A percentile compares a stretch with the other conserved stretches of the same genome.
Conservation (phyloP, 2,329 filamentous ascomycete genomes). For the Colletotrichum liaoningense region DNA sequence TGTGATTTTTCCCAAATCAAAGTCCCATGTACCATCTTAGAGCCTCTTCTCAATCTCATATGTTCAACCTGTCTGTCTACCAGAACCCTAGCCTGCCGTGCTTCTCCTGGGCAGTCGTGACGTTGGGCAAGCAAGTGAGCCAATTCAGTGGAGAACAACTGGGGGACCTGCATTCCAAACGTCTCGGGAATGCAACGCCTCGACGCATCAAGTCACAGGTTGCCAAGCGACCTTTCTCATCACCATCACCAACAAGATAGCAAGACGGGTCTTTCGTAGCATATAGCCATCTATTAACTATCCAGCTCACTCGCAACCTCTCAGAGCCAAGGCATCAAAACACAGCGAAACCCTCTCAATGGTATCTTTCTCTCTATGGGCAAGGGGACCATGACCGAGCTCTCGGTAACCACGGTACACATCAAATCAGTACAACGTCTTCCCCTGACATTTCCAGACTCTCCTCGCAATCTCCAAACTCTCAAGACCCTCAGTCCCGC, state of each 20-base stretch:
- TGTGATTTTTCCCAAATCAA: conserved; percentile 32
- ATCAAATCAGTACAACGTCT: neutral
- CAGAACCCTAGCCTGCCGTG: too few species aligned
- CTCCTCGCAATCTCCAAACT: neutral
- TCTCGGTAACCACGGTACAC: neutral
- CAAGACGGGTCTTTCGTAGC: neutral
- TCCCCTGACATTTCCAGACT: neutral
- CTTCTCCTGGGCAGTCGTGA: neutral
- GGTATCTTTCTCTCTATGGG: conserved; percentile 5
- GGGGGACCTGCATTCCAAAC: neutral
- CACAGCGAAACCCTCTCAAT: neutral
- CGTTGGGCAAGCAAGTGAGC: neutral
- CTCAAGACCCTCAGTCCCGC: conserved; percentile 50
- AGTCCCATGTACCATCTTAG: conserved; percentile 31
- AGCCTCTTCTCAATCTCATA: conserved; percentile 14
- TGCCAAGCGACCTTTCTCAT: neutral
- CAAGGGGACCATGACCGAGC: neutral
- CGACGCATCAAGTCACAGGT: neutral
- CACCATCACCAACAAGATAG: neutral
- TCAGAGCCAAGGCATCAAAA: neutral
- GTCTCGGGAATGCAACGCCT: neutral
- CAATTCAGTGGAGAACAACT: conserved; percentile 9
- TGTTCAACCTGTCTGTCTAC: too few species aligned
- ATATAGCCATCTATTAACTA: neutral
- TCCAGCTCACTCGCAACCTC: neutral